Conservation (phyloP, 1,284 basidiomycete species). For the Prillingera fragicola region DNA sequence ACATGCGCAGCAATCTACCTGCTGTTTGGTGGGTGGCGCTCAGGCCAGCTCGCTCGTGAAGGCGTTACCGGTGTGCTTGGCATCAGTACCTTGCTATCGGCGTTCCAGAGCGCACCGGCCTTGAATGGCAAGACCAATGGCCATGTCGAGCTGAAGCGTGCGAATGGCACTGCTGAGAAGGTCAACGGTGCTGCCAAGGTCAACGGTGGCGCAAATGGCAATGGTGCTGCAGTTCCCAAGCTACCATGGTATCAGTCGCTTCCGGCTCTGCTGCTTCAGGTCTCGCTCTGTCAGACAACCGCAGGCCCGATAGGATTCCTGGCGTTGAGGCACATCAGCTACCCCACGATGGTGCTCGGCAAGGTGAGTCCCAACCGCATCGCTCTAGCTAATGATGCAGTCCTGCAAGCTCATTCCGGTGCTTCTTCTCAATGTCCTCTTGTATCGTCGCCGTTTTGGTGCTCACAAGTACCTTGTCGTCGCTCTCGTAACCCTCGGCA, state of each 20-base stretch:
- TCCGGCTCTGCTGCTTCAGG: slow-evolving; percentile 63
- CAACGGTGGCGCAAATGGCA: slow-evolving; percentile 28
- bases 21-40: slow-evolving; percentile 49
- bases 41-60: no score
- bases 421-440: slow-evolving; percentile 53
- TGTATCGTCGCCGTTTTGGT: slow-evolving; percentile 82
- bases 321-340: slow-evolving; percentile 89
- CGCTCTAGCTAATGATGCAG: slow-evolving; percentile 23
- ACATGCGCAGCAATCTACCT: slow-evolving; percentile 76
- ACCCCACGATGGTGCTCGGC: slow-evolving; percentile 96
- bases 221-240: slow-evolving; percentile 6
- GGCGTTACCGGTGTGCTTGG: no score
- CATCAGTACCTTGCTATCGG: no score
- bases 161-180: slow-evolving; percentile 15
- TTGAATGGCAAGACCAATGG: slow-evolving; percentile 25
- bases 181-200: no score
- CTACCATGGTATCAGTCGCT: slow-evolving; percentile 26
- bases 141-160: slow-evolving; percentile 17
- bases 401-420: slow-evolving; percentile 81
- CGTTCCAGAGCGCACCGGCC: no score
- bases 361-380: slow-evolving; percentile 54
- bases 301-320: slow-evolving; percentile 95
- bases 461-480: slow-evolving; percentile 93
- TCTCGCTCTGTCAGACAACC: slow-evolving; percentile 78
- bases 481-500: slow-evolving; percentile 82